A percentile compares a stretch with the other conserved stretches of the same genome.
Conservation (phyloP, 2,329 filamentous ascomycete species). For the Trichoderma lentiforme region DNA sequence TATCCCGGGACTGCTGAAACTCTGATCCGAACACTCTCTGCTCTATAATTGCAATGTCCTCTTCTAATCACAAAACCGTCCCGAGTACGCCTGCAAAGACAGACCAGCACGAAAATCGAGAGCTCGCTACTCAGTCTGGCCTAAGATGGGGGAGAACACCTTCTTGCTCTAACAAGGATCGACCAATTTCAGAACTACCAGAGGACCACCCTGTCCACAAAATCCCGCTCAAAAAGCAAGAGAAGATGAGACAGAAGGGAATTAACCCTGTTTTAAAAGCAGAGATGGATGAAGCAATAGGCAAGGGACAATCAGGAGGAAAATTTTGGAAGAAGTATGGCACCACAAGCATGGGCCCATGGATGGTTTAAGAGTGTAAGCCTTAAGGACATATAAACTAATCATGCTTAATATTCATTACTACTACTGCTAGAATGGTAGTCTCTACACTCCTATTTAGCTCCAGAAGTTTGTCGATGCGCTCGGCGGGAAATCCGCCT, state of each 20-base stretch:
- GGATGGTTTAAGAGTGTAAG: background rate
- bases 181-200: background rate
- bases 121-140: background rate
- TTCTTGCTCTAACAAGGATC: background rate
- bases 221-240: background rate
- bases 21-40: background rate
- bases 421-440: background rate
- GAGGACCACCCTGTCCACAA: background rate
- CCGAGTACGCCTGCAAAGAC: background rate
- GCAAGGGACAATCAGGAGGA: background rate
- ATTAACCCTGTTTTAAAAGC: background rate
- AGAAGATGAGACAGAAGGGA: background rate
- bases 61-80: background rate
- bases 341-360: background rate
- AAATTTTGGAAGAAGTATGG: background rate
- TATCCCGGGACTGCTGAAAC: background rate
- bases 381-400: no score
- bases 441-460: background rate
- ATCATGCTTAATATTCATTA: background rate
- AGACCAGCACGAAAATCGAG: background rate
- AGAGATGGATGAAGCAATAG: background rate
- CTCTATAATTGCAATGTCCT: background rate
- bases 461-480: slow-evolving; percentile 26
- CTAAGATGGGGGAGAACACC: background rate
- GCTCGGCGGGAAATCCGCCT: slow-evolving; percentile 23